Percentiles rank a stretch among this genome's conserved stretches.
Conservation (phyloP, 805 yeast genomes). For the Nakazawaea pomicola region DNA sequence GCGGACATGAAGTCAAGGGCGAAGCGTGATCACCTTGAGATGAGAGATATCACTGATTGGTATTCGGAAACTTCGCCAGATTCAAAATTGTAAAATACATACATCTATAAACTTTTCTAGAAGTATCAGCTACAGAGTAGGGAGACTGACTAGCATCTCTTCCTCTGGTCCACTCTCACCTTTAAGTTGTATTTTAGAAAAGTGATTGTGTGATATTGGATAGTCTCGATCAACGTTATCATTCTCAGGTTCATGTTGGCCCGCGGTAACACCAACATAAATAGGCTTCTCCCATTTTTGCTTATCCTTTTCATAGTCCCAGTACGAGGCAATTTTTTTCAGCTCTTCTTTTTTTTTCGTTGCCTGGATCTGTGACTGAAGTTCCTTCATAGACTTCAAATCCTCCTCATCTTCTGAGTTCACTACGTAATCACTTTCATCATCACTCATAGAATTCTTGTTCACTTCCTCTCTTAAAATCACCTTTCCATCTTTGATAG, state of each 20-base stretch:
- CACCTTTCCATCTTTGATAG: slow-evolving; percentile 77
- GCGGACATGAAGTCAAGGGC: slow-evolving; percentile 11
- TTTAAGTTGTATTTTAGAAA: too few species aligned
- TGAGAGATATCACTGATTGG: slow-evolving; percentile 14
- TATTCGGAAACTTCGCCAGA: slow-evolving; percentile 1
- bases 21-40: slow-evolving; percentile 14
- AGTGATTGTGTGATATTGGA: too few species aligned
- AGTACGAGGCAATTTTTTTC: slow-evolving; percentile 32
- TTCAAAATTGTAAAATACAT: not conserved
- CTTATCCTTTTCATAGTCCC: slow-evolving; percentile 59
- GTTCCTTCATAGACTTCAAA: slow-evolving; percentile 31
- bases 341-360: slow-evolving; percentile 31
- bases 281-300: slow-evolving; percentile 46
- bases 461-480: slow-evolving; percentile 44
- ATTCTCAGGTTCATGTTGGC: not conserved
- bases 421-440: slow-evolving; percentile 23
- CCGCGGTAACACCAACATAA: slow-evolving; percentile 17
- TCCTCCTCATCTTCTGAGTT: slow-evolving; percentile 32
- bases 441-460: slow-evolving; percentile 21
- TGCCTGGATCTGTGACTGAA: slow-evolving; percentile 24
- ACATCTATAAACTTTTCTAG: not conserved
- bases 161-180: slow-evolving; percentile 3
- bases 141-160: slow-evolving; percentile 21
- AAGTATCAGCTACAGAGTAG: slow-evolving; percentile 9
- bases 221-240: slow-evolving; percentile 4